These are phyloP conservation scores for Fusarium subglutinans DNA, from an alignment of 2,329 filamentous ascomycete species.

Conservation along the genomic window DNA sequence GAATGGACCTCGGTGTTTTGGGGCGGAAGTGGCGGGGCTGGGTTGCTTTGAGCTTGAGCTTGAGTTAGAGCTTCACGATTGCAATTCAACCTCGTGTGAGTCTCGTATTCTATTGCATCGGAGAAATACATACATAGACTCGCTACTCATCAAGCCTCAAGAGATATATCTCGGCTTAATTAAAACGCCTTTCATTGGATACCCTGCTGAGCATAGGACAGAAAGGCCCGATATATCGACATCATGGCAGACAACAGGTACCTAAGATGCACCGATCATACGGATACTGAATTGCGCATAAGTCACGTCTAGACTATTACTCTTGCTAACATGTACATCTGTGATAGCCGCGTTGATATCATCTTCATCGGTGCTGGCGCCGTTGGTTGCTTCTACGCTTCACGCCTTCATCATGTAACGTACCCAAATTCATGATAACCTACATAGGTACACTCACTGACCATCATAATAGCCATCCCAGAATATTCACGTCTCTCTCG, in stretches of 20 bases:
- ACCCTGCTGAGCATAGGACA: background rate
- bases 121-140: background rate
- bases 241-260: conserved; percentile 33
- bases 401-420: conserved; percentile 68
- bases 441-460: conserved; percentile 1
- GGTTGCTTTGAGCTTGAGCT: background rate
- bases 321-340: conserved; percentile 11
- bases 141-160: background rate
- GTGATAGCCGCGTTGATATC: conserved; percentile 56
- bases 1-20: conserved; percentile 25
- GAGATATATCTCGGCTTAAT: background rate
- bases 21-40: conserved; percentile 28
- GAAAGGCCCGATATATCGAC: background rate
- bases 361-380: conserved; percentile 77
- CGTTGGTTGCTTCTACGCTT: conserved; percentile 78
- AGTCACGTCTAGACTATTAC: background rate
- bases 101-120: background rate
- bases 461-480: conserved; percentile 52
- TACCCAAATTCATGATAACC: background rate
- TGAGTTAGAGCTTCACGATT: background rate
- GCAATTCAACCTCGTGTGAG: conserved; percentile 13
- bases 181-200: background rate
- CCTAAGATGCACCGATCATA: background rate
- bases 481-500: conserved; percentile 71
- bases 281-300: background rate